phyloP scores from a whole-genome alignment of 1,284 basidiomycete species.

The Volvariella volvacea region DNA sequence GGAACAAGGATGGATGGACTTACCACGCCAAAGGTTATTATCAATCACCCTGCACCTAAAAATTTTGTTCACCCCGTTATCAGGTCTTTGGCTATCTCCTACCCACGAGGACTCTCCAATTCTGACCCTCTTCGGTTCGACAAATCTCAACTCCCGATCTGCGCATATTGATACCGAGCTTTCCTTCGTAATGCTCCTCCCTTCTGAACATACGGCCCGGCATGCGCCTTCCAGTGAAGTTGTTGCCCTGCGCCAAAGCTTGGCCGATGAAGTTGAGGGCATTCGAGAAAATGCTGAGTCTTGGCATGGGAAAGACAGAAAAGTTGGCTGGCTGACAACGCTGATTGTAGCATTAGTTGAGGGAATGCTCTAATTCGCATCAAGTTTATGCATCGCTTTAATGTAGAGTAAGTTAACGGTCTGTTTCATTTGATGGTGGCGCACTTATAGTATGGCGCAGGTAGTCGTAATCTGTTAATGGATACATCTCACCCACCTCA shows the following conservation, averaged over 20 bases:
- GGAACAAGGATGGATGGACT: slow-evolving; percentile 91
- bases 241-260: not conserved
- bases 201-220: slow-evolving; percentile 19
- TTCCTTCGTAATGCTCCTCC: slow-evolving; percentile 80
- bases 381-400: too few relatives aligned
- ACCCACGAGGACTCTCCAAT: slow-evolving; percentile 45
- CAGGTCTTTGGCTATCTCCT: slow-evolving; percentile 86
- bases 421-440: too few relatives aligned
- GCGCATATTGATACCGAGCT: slow-evolving; percentile 90
- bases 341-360: slow-evolving; percentile 58
- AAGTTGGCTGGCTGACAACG: slow-evolving; percentile 67
- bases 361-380: slow-evolving; percentile 52
- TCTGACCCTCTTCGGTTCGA: slow-evolving; percentile 89
- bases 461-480: too few relatives aligned
- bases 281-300: slow-evolving; percentile 39
- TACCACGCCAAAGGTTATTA: slow-evolving; percentile 92
- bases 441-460: too few relatives aligned
- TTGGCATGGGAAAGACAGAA: slow-evolving; percentile 60
- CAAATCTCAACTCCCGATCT: slow-evolving; percentile 92
- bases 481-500: too few relatives aligned
- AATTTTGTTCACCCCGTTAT: slow-evolving; percentile 7
- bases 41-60: not conserved
- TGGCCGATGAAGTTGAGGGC: slow-evolving; percentile 24
- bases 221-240: not conserved
- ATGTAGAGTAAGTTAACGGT: too few relatives aligned